Evolutionary conservation across 2,329 filamentous ascomycete genomes (phyloP).

Genomic region (Cladosporium halotolerans): DNA sequence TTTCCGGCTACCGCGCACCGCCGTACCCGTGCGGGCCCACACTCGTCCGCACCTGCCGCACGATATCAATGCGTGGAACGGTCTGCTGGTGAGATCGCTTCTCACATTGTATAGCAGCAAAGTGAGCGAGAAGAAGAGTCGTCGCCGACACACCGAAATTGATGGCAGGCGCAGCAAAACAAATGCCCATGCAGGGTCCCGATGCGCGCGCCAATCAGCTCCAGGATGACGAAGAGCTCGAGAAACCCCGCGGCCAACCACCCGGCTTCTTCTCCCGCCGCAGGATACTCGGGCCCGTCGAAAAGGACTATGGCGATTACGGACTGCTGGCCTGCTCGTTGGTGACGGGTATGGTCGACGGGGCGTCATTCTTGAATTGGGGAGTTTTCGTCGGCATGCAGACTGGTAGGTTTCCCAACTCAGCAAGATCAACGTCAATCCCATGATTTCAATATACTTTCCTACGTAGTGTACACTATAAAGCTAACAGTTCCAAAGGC

Average conservation of each 20-base stretch:
- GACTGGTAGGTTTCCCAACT: constrained; percentile 34
- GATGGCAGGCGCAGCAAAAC: background rate
- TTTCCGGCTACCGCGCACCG: background rate
- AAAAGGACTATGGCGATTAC: constrained; percentile 26
- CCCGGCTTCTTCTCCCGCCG: constrained; percentile 22
- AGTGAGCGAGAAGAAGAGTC: background rate
- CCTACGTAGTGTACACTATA: background rate
- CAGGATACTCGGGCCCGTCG: constrained; percentile 25
- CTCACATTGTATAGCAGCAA: background rate
- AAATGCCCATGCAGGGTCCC: background rate
- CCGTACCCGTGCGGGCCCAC: constrained; percentile 3
- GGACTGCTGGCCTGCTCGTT: constrained; percentile 38
- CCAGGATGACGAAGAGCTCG: background rate
- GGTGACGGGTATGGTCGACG: constrained; percentile 44
- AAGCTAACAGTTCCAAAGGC: constrained; percentile 31
- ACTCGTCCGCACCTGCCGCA: background rate
- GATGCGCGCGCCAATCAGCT: background rate
- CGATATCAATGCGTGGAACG: background rate
- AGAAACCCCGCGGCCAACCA: constrained; percentile 1
- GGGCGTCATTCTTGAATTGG: constrained; percentile 43
- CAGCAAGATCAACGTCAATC: background rate
- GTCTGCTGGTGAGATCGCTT: background rate
- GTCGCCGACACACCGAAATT: too few species aligned
- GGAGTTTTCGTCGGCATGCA: constrained; percentile 49
- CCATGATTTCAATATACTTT: background rate